These are phyloP conservation scores for Exophiala calicioides DNA, from an alignment of 2,329 filamentous ascomycete species.

Conservation along the genomic window DNA sequence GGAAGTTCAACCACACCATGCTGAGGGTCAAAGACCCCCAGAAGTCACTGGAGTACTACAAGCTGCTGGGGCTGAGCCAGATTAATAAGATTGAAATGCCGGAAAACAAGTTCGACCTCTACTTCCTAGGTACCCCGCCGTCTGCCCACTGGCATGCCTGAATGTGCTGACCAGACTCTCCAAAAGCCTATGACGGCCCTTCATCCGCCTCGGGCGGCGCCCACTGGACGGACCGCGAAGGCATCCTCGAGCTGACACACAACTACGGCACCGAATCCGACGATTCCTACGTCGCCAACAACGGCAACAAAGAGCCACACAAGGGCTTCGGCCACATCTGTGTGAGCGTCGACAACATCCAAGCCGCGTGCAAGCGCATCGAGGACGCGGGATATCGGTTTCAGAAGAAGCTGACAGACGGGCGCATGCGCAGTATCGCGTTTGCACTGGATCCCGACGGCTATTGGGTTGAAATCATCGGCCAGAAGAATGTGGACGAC, in stretches of 20 bases:
- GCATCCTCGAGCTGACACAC: constrained; percentile 81
- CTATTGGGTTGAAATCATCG: constrained; percentile 65
- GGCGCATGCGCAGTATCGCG: constrained; percentile 82
- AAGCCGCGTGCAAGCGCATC: constrained; percentile 84
- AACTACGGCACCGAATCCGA: constrained; percentile 90
- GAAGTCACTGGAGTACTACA: constrained; percentile 78
- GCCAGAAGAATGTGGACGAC: constrained; percentile 69
- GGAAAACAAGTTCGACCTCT: constrained; percentile 89
- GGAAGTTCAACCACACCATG: constrained; percentile 70
- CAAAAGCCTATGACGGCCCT: constrained; percentile 72
- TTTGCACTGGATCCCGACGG: constrained; percentile 87
- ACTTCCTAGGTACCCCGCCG: constrained; percentile 65
- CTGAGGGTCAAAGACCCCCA: constrained; percentile 80
- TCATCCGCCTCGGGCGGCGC: constrained; percentile 72
- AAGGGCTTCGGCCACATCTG: constrained; percentile 85
- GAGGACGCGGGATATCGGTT: constrained; percentile 90
- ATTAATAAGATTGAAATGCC: constrained; percentile 80
- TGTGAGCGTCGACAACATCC: constrained; percentile 79
- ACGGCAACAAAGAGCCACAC: constrained; percentile 86
- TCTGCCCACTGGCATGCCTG: neutral
- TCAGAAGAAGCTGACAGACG: constrained; percentile 91
- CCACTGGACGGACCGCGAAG: constrained; percentile 79
- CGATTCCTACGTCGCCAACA: constrained; percentile 74
- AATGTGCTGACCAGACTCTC: too few relatives aligned
- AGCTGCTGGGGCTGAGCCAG: constrained; percentile 83